phyloP scores from a whole-genome alignment of 495 filamentous ascomycete species.

The Pseudomonodictys pantanalensis region DNA sequence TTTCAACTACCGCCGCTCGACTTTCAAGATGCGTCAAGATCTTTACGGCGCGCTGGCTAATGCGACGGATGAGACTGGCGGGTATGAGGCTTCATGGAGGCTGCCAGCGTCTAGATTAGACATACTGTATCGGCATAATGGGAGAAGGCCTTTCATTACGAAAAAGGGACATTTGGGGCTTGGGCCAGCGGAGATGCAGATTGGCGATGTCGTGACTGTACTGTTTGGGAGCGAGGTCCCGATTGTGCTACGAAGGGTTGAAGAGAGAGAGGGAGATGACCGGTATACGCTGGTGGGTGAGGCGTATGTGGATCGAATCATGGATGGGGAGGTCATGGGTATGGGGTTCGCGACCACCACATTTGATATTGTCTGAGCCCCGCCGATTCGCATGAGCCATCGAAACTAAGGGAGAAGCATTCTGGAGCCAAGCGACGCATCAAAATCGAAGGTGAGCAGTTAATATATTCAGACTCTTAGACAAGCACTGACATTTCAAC shows the following conservation, averaged over 20 bases:
- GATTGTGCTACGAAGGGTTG: not conserved
- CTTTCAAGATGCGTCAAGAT: not conserved
- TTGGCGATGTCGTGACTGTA: not conserved
- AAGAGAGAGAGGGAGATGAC: not conserved
- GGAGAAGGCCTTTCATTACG: not conserved
- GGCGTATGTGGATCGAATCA: not conserved
- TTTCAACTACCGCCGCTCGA: not conserved
- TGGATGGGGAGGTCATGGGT: not conserved
- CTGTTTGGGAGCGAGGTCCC: not conserved
- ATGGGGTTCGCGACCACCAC: not conserved
- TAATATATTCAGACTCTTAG: too few species aligned
- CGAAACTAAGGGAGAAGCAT: too few species aligned
- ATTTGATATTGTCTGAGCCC: not conserved
- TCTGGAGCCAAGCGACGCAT: too few species aligned
- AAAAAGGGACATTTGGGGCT: not conserved
- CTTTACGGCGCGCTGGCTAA: not conserved
- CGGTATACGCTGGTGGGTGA: not conserved
- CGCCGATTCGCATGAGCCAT: too few species aligned
- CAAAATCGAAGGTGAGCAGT: too few species aligned
- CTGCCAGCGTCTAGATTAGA: not conserved
- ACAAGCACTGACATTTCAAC: too few species aligned
- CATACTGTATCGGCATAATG: not conserved
- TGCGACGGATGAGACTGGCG: not conserved
- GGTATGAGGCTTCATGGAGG: not conserved
- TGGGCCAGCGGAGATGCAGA: not conserved